These are phyloP conservation scores for Porogramme epimiltina DNA, from an alignment of 1,284 basidiomycete genomes.

Conservation along the genomic window DNA sequence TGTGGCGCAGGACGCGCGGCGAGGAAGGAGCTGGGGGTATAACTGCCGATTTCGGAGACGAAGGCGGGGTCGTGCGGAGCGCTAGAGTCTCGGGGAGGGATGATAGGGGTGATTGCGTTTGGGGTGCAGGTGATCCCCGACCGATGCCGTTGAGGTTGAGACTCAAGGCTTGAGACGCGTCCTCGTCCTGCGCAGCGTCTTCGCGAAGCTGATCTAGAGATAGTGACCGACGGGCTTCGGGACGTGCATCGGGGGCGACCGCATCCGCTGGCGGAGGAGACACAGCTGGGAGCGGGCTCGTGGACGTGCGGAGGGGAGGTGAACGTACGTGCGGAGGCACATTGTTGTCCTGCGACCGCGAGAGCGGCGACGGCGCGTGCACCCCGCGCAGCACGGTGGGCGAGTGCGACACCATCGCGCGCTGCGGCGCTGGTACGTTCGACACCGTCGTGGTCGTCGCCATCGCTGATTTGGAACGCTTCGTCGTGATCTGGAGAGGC, in stretches of 20 bases:
- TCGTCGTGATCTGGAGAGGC: constrained; percentile 21
- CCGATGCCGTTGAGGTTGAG: constrained; percentile 4
- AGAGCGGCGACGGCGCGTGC: constrained; percentile 53
- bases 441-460: constrained; percentile 24
- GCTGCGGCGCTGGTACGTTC: constrained; percentile 21
- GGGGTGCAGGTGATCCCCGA: constrained; percentile 8
- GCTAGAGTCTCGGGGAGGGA: constrained; percentile 14
- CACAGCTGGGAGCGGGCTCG: constrained; percentile 20
- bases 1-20: constrained; percentile 25
- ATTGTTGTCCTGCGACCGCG: constrained; percentile 43
- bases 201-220: constrained; percentile 14
- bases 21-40: constrained; percentile 11
- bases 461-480: constrained; percentile 30
- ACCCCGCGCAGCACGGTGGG: constrained; percentile 22
- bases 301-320: constrained; percentile 21
- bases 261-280: constrained; percentile 19
- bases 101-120: constrained; percentile 14
- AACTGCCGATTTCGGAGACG: constrained; percentile 19
- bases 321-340: constrained; percentile 24
- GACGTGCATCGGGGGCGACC: constrained; percentile 10
- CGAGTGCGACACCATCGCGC: constrained; percentile 27
- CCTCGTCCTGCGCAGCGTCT: neutral
- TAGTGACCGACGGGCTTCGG: constrained; percentile 14
- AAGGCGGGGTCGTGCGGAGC: constrained; percentile 18
- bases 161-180: constrained; percentile 1